Percentiles rank a stretch among this genome's conserved stretches.
Evolutionary conservation across 1,284 basidiomycete species (phyloP).

Genomic region (Blastosporella zonata): DNA sequence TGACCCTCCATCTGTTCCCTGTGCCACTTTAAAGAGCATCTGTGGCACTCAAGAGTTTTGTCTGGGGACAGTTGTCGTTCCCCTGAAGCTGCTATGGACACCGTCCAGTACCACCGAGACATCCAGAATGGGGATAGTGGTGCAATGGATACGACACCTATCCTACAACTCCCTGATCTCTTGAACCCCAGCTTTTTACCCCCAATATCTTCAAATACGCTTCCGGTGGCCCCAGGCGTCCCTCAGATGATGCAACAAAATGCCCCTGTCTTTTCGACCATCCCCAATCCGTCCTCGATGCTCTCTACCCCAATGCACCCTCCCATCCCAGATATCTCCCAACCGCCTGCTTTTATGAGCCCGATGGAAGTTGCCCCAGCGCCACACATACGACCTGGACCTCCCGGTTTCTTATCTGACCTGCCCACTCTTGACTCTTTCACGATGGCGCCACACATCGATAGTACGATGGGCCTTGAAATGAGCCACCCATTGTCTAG

Average conservation of each 20-base stretch:
- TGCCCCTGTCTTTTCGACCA: slow-evolving; percentile 35
- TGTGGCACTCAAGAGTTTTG: slow-evolving; percentile 2
- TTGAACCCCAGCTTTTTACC: slow-evolving; percentile 26
- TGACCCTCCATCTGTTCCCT: slow-evolving; percentile 18
- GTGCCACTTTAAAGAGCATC: slow-evolving; percentile 11
- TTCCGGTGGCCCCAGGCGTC: slow-evolving; percentile 17
- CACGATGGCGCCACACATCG: slow-evolving; percentile 25
- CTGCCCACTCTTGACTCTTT: slow-evolving; percentile 35
- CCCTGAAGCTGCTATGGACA: slow-evolving; percentile 18
- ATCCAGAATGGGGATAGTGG: slow-evolving; percentile 25
- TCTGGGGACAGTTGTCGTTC: slow-evolving; percentile 9
- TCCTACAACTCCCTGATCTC: slow-evolving; percentile 24
- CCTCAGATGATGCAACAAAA: slow-evolving; percentile 30
- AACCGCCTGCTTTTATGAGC: slow-evolving; percentile 29
- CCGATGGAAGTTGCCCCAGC: slow-evolving; percentile 38
- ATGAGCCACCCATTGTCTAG: slow-evolving; percentile 39
- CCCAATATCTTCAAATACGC: slow-evolving; percentile 19
- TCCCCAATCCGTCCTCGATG: slow-evolving; percentile 32
- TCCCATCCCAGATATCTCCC: slow-evolving; percentile 31
- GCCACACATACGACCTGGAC: slow-evolving; percentile 21
- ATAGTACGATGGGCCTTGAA: slow-evolving; percentile 30
- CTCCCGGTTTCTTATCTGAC: slow-evolving; percentile 36
- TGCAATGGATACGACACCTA: slow-evolving; percentile 35
- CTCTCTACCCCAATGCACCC: slow-evolving; percentile 39
- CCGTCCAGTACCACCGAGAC: slow-evolving; percentile 31